Evolutionary conservation across 2,329 filamentous ascomycete species (phyloP).

Genomic region (Lasiodiplodia theobromae): DNA sequence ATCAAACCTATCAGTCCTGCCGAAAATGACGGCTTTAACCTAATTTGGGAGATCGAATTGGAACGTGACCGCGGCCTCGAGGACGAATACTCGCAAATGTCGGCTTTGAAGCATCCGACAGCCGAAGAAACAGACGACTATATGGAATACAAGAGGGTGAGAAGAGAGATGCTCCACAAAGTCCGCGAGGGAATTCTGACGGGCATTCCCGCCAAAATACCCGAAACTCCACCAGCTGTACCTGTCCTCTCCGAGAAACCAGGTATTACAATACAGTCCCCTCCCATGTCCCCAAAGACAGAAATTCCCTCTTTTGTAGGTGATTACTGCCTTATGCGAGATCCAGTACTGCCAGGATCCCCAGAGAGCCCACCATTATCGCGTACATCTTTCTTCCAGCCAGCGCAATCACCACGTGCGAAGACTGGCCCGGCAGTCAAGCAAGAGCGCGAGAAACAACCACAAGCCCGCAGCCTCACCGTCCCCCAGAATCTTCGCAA

Average conservation of each 20-base stretch:
- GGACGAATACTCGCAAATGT: conserved; percentile 39
- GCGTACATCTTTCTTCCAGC: conserved; percentile 11
- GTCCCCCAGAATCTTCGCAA: neutral
- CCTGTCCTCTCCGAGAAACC: neutral
- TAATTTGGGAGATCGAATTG: conserved; percentile 51
- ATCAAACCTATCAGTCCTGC: conserved; percentile 39
- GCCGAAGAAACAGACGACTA: conserved; percentile 58
- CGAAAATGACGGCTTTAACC: conserved; percentile 34
- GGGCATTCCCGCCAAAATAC: neutral
- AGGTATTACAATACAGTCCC: neutral
- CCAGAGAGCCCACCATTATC: conserved; percentile 1
- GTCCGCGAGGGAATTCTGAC: neutral
- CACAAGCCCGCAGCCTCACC: conserved; percentile 17
- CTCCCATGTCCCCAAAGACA: conserved; percentile 14
- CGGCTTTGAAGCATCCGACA: conserved; percentile 49
- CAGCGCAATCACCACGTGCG: neutral
- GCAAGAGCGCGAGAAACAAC: neutral
- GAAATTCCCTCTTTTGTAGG: neutral
- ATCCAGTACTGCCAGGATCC: neutral
- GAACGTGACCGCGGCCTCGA: conserved; percentile 40
- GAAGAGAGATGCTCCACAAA: conserved; percentile 10
- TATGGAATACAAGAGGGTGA: conserved; percentile 54
- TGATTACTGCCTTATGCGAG: conserved; percentile 5
- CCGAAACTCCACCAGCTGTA: neutral
- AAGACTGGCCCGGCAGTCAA: neutral